These are phyloP conservation scores for Nothomitra cinnamomea DNA, from an alignment of 2,329 filamentous ascomycete genomes.

Conservation along the genomic window DNA sequence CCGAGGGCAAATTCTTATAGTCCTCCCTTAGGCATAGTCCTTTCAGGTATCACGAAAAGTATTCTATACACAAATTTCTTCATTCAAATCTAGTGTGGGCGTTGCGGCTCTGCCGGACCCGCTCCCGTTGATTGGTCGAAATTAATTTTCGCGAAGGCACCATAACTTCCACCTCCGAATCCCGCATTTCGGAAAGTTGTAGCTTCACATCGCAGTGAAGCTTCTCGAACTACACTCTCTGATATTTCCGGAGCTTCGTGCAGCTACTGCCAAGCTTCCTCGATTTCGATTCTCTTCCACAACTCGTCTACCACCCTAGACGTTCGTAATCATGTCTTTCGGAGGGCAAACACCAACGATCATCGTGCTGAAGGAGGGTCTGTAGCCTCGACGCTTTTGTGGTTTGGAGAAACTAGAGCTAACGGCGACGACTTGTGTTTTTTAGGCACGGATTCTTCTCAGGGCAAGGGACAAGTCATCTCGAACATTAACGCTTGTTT, in stretches of 20 bases:
- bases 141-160: neutral
- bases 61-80: too few relatives aligned
- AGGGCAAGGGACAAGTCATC: constrained; percentile 90
- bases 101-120: too few relatives aligned
- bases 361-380: constrained; percentile 94
- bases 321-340: constrained; percentile 58
- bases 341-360: constrained; percentile 95
- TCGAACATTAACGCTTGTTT: constrained; percentile 98
- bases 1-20: too few relatives aligned
- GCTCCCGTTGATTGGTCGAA: neutral
- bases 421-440: neutral
- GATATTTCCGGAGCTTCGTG: neutral
- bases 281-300: neutral
- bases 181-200: neutral
- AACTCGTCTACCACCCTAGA: neutral
- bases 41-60: too few relatives aligned
- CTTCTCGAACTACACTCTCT: neutral
- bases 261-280: neutral
- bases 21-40: too few relatives aligned
- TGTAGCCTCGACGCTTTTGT: constrained; percentile 21
- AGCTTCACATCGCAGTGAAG: neutral
- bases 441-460: constrained; percentile 85
- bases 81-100: too few relatives aligned
- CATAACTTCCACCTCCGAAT: neutral
- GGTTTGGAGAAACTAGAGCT: neutral